These are phyloP conservation scores for Acanthamoeba castellanii DNA, from an alignment of 208 protist species.

Conservation along the genomic window DNA sequence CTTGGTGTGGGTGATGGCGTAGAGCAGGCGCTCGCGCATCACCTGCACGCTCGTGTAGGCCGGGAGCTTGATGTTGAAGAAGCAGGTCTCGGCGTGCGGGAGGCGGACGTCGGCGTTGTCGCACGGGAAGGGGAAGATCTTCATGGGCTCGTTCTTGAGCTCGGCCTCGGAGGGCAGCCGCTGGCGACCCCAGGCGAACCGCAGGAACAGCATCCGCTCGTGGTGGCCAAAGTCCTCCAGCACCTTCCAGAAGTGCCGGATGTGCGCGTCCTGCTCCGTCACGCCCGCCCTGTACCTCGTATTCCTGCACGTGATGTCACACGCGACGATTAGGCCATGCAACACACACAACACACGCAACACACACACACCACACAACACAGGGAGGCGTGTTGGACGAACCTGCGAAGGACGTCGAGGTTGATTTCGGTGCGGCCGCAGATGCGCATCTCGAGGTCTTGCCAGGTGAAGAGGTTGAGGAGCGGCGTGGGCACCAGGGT, in stretches of 20 bases:
- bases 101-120: constrained; percentile 57
- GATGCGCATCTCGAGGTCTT: constrained; percentile 68
- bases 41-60: constrained; percentile 79
- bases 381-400: neutral
- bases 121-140: neutral
- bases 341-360: neutral
- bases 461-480: constrained; percentile 65
- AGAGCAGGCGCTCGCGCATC: constrained; percentile 77
- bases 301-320: neutral
- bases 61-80: constrained; percentile 84
- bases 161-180: constrained; percentile 59
- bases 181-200: constrained; percentile 75
- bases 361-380: neutral
- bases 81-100: constrained; percentile 85
- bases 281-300: constrained; percentile 18
- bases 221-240: constrained; percentile 20
- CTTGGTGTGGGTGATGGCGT: constrained; percentile 78
- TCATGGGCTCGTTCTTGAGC: constrained; percentile 62
- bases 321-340: neutral
- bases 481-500: constrained; percentile 29
- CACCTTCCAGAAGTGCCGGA: constrained; percentile 70
- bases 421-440: constrained; percentile 70
- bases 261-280: neutral
- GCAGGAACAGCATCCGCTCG: constrained; percentile 72
- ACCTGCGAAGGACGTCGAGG: constrained; percentile 39